A percentile compares a stretch with the other conserved stretches of the same genome.
Conservation (phyloP, 306 rosid species). For the Trifolium subterraneum region DNA sequence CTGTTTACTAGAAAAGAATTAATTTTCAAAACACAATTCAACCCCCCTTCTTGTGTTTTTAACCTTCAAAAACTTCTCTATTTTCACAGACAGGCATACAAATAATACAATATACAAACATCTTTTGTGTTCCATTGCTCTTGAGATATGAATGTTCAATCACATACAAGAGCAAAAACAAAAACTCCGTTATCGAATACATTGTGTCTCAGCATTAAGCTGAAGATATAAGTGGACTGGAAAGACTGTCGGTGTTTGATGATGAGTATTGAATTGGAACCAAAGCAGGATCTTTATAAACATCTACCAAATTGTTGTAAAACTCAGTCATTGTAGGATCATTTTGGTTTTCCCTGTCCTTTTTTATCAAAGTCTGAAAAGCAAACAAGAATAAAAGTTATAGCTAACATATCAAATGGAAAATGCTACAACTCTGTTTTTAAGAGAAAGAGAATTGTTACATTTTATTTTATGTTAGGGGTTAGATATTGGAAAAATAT, state of each 20-base stretch:
- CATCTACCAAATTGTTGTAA: slow-evolving; percentile 56
- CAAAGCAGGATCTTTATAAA: slow-evolving; percentile 83
- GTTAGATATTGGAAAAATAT: background rate
- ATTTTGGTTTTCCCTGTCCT: slow-evolving; percentile 73
- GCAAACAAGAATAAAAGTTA: slow-evolving; percentile 34
- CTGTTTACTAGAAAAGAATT: too few relatives aligned
- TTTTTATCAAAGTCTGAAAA: slow-evolving; percentile 79
- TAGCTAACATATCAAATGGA: slow-evolving; percentile 8
- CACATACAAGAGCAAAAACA: slow-evolving; percentile 5
- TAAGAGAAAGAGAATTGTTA: background rate
- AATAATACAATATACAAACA: background rate
- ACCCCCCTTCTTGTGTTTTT: too few relatives aligned
- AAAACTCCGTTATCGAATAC: slow-evolving; percentile 1
- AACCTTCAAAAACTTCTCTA: too few relatives aligned
- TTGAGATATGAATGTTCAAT: slow-evolving; percentile 10
- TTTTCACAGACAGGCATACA: background rate
- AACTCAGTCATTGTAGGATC: slow-evolving; percentile 65
- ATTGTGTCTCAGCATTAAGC: slow-evolving; percentile 42
- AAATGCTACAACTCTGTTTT: slow-evolving; percentile 2
- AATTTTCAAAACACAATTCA: too few relatives aligned
- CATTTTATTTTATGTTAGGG: background rate
- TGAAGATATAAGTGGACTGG: slow-evolving; percentile 63
- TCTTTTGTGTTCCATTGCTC: background rate
- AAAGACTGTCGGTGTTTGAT: slow-evolving; percentile 49
- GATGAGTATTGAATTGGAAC: slow-evolving; percentile 60